phyloP scores from a whole-genome alignment of 2,329 filamentous ascomycete species.

The Aspergillus brunneoviolaceus region DNA sequence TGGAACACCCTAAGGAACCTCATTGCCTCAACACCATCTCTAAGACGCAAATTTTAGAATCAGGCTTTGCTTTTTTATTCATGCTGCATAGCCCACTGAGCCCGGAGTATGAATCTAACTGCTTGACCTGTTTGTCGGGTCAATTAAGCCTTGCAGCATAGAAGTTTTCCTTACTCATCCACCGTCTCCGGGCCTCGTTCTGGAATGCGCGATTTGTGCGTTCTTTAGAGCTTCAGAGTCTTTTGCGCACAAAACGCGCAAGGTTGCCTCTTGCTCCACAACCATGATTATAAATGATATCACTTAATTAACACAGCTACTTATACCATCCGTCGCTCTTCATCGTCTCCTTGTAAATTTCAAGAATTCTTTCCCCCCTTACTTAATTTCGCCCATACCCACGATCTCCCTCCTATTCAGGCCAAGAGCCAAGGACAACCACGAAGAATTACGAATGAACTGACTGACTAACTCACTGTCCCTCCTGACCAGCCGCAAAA shows the following conservation, averaged over 20 bases:
- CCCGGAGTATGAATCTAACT: too few relatives aligned
- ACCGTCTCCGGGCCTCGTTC: background rate
- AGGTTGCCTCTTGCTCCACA: constrained; percentile 15
- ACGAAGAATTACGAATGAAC: background rate
- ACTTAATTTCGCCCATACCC: background rate
- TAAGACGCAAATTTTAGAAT: too few relatives aligned
- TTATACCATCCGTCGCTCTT: background rate
- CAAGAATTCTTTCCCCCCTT: background rate
- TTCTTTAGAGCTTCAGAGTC: constrained; percentile 20
- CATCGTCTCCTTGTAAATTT: background rate
- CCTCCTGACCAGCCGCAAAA: background rate
- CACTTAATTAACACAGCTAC: background rate
- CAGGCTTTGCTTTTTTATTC: too few relatives aligned
- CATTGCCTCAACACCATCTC: too few relatives aligned
- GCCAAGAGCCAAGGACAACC: background rate
- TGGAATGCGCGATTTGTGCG: constrained; percentile 39
- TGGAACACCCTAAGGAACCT: background rate
- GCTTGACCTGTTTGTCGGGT: too few relatives aligned
- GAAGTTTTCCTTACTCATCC: background rate
- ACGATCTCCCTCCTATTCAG: background rate
- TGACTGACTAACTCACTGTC: background rate
- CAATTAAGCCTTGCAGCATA: background rate
- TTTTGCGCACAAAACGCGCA: constrained; percentile 36
- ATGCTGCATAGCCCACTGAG: too few relatives aligned
- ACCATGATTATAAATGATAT: constrained; percentile 6